Evolutionary conservation across 306 rosid genomes (phyloP).

Genomic region (Medicago truncatula): MtrunA17r5.0-ANR NC_053048.1:46676501-46677000

Average conservation of each 20-base stretch:
- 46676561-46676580: neutral
- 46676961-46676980: too few relatives aligned
- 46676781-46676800: conserved; percentile 29
- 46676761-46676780: conserved; percentile 32
- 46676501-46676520: neutral
- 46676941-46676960: neutral
- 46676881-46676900: conserved; percentile 1
- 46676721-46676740: conserved; percentile 38
- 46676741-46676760: conserved; percentile 24
- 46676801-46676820: conserved; percentile 36
- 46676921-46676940: conserved; percentile 24
- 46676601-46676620: too few relatives aligned
- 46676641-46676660: neutral
- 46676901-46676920: neutral
- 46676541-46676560: neutral
- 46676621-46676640: neutral
- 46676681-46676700: conserved; percentile 50
- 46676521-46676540: neutral
- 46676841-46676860: conserved; percentile 42
- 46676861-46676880: conserved; percentile 36
- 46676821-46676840: conserved; percentile 24
- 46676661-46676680: neutral
- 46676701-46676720: conserved; percentile 52
- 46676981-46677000: too few relatives aligned
- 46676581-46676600: too few relatives aligned